phyloP scores from a whole-genome alignment of 352 stramenopile genomes.

The Pythium aristosporum region DNA sequence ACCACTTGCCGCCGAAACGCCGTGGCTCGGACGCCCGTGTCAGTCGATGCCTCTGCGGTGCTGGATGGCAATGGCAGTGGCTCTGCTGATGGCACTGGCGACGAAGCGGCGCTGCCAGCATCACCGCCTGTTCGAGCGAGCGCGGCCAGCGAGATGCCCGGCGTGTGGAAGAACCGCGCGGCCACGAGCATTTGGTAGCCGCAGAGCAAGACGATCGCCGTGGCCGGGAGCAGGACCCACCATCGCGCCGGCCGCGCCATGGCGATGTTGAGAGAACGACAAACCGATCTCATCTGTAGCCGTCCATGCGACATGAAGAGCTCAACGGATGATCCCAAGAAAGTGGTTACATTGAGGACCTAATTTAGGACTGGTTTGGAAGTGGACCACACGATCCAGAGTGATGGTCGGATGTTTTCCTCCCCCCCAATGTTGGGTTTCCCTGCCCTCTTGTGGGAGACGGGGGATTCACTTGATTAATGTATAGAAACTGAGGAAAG shows the following conservation, averaged over 20 bases:
- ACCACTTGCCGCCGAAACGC: conserved; percentile 1
- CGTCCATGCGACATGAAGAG: too few relatives aligned
- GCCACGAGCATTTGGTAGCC: conserved; percentile 22
- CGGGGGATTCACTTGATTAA: conserved; percentile 4
- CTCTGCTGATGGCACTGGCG: neutral
- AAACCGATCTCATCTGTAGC: too few relatives aligned
- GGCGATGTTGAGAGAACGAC: neutral
- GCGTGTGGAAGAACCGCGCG: conserved; percentile 20
- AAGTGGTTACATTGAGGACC: neutral
- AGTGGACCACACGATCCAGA: neutral
- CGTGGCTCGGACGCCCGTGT: neutral
- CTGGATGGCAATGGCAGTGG: neutral
- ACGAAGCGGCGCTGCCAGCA: neutral
- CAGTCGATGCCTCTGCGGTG: neutral
- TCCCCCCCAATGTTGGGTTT: neutral
- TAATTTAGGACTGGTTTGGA: neutral
- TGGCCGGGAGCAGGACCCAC: conserved; percentile 19
- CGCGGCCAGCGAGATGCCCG: conserved; percentile 6
- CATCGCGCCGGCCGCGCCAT: neutral
- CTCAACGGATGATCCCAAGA: too few relatives aligned
- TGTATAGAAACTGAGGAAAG: conserved; percentile 7
- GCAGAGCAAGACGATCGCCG: conserved; percentile 16
- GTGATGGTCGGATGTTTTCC: neutral
- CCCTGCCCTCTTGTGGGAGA: neutral
- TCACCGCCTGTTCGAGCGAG: neutral